Evolutionary conservation across 78 protist species (phyloP).

Genomic region (Monocercomonoides exilis): DNA sequence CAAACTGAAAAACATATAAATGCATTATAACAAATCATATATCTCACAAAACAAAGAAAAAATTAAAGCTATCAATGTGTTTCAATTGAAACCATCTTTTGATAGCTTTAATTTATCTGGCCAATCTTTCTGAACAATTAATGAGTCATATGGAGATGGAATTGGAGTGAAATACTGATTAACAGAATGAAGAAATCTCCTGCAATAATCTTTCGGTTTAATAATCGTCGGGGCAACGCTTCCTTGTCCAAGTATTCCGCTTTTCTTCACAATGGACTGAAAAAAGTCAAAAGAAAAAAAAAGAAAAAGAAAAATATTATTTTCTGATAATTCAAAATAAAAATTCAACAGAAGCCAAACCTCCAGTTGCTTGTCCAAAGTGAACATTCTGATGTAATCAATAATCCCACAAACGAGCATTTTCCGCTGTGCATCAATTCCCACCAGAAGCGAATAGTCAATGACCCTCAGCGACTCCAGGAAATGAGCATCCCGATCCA

Average conservation of each 20-base stretch:
- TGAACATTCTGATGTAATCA: conserved; percentile 4
- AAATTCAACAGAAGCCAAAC: neutral
- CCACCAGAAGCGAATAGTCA: conserved; percentile 15
- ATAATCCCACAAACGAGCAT: neutral
- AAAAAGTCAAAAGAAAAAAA: conserved; percentile 2
- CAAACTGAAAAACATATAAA: neutral
- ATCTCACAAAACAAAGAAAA: neutral
- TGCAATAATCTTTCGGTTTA: too few relatives aligned
- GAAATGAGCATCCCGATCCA: neutral
- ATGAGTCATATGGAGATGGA: neutral
- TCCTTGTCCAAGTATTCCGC: neutral
- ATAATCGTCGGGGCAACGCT: too few relatives aligned
- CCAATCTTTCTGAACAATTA: neutral
- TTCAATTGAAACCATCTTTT: neutral
- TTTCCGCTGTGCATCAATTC: neutral
- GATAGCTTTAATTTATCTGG: neutral
- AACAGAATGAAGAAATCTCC: too few relatives aligned
- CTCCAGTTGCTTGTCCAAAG: conserved; percentile 13
- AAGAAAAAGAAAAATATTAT: too few relatives aligned
- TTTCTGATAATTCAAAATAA: neutral
- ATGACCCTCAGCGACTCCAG: neutral
- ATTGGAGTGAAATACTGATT: too few relatives aligned
- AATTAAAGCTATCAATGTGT: neutral
- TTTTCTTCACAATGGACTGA: neutral
- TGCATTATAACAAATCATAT: neutral